Conservation (phyloP, 2,329 filamentous ascomycete species). For the Plenodomus lindquistii region DNA sequence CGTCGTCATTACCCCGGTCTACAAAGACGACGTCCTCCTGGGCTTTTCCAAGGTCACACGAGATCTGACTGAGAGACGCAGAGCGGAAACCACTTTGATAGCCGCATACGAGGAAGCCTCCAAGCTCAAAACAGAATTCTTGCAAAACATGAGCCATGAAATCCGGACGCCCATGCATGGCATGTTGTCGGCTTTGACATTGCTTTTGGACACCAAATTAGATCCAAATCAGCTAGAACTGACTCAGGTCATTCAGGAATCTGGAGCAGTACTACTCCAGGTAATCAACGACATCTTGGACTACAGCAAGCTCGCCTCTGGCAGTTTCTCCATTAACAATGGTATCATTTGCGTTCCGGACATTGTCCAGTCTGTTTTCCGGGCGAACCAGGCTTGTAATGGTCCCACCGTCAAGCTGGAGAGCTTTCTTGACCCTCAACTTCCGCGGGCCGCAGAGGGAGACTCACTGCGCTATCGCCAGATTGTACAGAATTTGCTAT, state of each 20-base stretch:
- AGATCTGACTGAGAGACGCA: slow-evolving; percentile 60
- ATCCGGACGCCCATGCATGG: slow-evolving; percentile 67
- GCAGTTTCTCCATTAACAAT: slow-evolving; percentile 61
- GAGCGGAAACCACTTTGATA: slow-evolving; percentile 59
- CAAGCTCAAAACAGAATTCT: slow-evolving; percentile 64
- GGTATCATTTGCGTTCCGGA: slow-evolving; percentile 56
- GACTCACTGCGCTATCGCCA: slow-evolving; percentile 65
- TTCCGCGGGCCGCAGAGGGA: slow-evolving; percentile 57
- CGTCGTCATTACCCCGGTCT: slow-evolving; percentile 62
- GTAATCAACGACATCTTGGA: slow-evolving; percentile 71
- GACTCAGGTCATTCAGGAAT: slow-evolving; percentile 62
- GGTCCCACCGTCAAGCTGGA: slow-evolving; percentile 54
- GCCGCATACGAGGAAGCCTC: slow-evolving; percentile 64
- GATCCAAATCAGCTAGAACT: slow-evolving; percentile 60
- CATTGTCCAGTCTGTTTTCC: slow-evolving; percentile 55
- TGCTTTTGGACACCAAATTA: slow-evolving; percentile 60
- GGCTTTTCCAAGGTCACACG: slow-evolving; percentile 64
- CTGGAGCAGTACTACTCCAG: slow-evolving; percentile 61
- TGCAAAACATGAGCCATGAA: slow-evolving; percentile 68
- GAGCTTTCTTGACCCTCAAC: slow-evolving; percentile 49
- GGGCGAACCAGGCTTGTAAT: slow-evolving; percentile 54
- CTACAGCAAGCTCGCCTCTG: slow-evolving; percentile 65
- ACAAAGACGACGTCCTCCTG: slow-evolving; percentile 56
- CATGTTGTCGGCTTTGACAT: slow-evolving; percentile 62
- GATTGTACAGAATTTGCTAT: slow-evolving; percentile 64